Evolutionary conservation across 106 monocot genomes (phyloP).

Genomic region (Allium fistulosum): DNA sequence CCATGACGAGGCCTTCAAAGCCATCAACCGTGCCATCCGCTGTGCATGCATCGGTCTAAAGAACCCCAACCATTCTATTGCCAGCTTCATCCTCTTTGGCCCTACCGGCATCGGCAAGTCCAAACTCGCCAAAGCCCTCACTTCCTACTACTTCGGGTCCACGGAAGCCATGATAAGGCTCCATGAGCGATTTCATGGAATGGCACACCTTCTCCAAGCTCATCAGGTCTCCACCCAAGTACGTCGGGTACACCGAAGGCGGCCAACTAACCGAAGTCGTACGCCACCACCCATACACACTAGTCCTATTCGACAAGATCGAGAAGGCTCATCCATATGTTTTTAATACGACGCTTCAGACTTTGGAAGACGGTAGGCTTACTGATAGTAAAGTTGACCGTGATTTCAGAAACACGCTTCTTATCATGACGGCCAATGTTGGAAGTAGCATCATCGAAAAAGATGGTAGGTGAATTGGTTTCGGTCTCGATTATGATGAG

Average conservation of each 20-base stretch:
- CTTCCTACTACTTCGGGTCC: slow-evolving; percentile 66
- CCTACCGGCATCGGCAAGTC: slow-evolving; percentile 74
- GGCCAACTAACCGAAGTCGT: slow-evolving; percentile 14
- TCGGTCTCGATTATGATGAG: slow-evolving; percentile 66
- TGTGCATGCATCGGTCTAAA: slow-evolving; percentile 59
- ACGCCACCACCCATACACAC: too few species aligned
- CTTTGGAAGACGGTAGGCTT: slow-evolving; percentile 56
- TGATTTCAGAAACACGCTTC: slow-evolving; percentile 69
- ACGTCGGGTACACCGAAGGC: slow-evolving; percentile 72
- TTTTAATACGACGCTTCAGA: slow-evolving; percentile 85
- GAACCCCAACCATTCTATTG: slow-evolving; percentile 64
- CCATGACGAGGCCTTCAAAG: slow-evolving; percentile 69
- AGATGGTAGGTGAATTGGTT: slow-evolving; percentile 62
- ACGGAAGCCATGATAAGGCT: slow-evolving; percentile 67
- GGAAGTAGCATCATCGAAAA: slow-evolving; percentile 80
- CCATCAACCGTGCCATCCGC: slow-evolving; percentile 67
- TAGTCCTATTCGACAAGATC: slow-evolving; percentile 37
- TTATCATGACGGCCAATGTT: slow-evolving; percentile 77
- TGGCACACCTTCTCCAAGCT: slow-evolving; percentile 67
- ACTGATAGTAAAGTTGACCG: slow-evolving; percentile 64
- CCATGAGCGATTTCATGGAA: slow-evolving; percentile 83
- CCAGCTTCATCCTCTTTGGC: slow-evolving; percentile 68
- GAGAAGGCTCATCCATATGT: slow-evolving; percentile 75
- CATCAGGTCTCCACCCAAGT: slow-evolving; percentile 61
- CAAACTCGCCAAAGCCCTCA: slow-evolving; percentile 59